Base-by-base conservation (phyloP, 768 basidiomycete species). In the Hypholoma fasciculare region DNA sequence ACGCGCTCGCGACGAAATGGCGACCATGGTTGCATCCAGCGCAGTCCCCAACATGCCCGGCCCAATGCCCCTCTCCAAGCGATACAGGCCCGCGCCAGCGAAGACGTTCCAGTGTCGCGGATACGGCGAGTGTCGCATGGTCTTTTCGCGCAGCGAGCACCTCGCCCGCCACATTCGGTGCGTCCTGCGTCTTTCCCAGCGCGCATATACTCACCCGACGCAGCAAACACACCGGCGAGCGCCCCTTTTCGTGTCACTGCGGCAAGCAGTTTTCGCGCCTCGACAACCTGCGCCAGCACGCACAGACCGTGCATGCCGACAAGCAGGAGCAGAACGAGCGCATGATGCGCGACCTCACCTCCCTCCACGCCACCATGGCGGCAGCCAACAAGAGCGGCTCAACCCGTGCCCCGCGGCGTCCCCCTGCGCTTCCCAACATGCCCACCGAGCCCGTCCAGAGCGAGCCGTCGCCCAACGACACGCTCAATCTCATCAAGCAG, bases 221-320 rank as follows among this genome's bases (percentile, higher is more conserved):
- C 75, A 98, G 96, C 64, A 98, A 98, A 83, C 96, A 98, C 74
- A 98, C 96, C 4, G 96, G 96, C 61, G 96, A 98, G 71, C 87
- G 95, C 17, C 96, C 96, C 16, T 98, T 98, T 74, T 85, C 87
- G 40, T 98, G 96, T 68, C 96, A 98, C 70, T 98, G 96, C 77
- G 84, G 87, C 12, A 96, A 96, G 72, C 89, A 96, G 63, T 98
- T 98, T 70, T 95, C 94, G 5, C 87, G 96, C 12, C 87, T 98
- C 69, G 96, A 98, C 75, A 98, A 98, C 69, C 83, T 98, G 2
- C 88, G 96, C 47, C 96, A 98, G 70, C 96, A 98, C 72, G 93
- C 95, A 0, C 92, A 96, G 80, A 96, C 96, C 5, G 95, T 97
- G 1, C 96, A 98, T 67, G 87, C 94, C n/a, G 94, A 97, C 71